A percentile compares a stretch with the other conserved stretches of the same genome.
Conservation (phyloP, 176 grass and related monocot genomes). For the Musa acuminata region DNA sequence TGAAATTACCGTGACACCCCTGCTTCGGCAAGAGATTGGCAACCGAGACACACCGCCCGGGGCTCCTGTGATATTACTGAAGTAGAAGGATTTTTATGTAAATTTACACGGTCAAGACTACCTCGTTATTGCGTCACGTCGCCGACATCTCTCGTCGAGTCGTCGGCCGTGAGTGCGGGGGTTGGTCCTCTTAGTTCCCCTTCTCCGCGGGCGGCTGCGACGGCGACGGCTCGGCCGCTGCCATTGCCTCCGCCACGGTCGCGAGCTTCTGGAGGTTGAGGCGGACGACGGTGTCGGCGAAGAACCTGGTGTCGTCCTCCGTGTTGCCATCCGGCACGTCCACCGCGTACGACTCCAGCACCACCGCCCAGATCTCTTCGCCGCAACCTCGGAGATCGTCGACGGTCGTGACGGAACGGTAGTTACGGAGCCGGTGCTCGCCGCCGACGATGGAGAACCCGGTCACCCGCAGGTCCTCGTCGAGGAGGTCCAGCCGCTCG, state of each 20-base stretch:
- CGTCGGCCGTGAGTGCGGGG: not conserved
- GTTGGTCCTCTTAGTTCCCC: not conserved
- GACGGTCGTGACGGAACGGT: constrained; percentile 10
- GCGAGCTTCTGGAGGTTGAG: constrained; percentile 16
- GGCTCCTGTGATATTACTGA: not conserved
- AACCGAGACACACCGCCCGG: not conserved
- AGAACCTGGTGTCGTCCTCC: constrained; percentile 9
- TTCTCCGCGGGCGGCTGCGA: not conserved
- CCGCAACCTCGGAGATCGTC: not conserved
- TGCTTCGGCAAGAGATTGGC: not conserved
- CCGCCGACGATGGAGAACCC: constrained; percentile 15
- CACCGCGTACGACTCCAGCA: constrained; percentile 14
- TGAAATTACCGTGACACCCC: not conserved
- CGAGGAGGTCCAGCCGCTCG: constrained; percentile 10
- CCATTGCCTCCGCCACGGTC: not conserved
- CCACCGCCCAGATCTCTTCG: not conserved
- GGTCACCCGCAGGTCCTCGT: not conserved
- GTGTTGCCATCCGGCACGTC: constrained; percentile 13
- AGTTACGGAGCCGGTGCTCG: constrained; percentile 11
- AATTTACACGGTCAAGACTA: not conserved
- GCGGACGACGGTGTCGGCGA: constrained; percentile 19
- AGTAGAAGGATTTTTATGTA: constrained; percentile 3
- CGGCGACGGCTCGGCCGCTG: not conserved
- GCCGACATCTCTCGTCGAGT: not conserved
- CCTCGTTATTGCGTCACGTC: not conserved